Evolutionary conservation across 176 grass and related monocot species (phyloP), one percentile per base, ranked within the genome.

Genomic region (Pontederia paniculata): DNA sequence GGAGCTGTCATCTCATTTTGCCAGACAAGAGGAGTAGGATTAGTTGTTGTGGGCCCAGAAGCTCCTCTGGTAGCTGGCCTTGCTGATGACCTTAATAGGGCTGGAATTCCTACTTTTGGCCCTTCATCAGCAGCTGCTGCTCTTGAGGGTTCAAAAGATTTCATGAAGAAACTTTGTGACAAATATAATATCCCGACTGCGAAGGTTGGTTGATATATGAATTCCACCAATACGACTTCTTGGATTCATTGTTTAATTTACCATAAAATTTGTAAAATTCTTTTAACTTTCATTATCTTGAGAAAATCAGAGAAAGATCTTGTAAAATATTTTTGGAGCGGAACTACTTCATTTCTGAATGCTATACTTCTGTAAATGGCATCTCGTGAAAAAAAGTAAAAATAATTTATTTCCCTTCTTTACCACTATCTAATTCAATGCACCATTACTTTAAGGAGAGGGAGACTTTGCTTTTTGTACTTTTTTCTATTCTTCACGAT

Each of bases 41-140:
- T 94, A 52, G 88, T 94, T 54, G 83, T 88, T 19, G 73, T 94
- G 15, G 80, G 88, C 71, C 83, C 88, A 49, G 83, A 94, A 81
- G 88, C 54, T 12, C 88, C 88, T 10, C 70, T 94, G 23, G 88
- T 94, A 13, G 70, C 73, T 0, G 88, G 88, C 52, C 79, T 94
- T 66, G 80, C 49, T 0, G 78, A 88, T 76, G 73, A 88, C 50
- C 83, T 94, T 66, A 58, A 21, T 43, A 75, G 78, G 49, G 57
- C 73, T 54, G 76, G 70, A 63, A 84, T 94, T 62, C 77, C 74
- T 18, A 67, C 80, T 1, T 94, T 94, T 58, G 83, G 88, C 15
- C 83, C 88, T 14, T 84, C 88, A 2, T 73, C 88, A 10, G 62
- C 87, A 54, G 83, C 88, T 54, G 88, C 88, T 17, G 80, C 83